Conservation (phyloP, 1,284 basidiomycete species). For the Irpex rosettiformis region DNA sequence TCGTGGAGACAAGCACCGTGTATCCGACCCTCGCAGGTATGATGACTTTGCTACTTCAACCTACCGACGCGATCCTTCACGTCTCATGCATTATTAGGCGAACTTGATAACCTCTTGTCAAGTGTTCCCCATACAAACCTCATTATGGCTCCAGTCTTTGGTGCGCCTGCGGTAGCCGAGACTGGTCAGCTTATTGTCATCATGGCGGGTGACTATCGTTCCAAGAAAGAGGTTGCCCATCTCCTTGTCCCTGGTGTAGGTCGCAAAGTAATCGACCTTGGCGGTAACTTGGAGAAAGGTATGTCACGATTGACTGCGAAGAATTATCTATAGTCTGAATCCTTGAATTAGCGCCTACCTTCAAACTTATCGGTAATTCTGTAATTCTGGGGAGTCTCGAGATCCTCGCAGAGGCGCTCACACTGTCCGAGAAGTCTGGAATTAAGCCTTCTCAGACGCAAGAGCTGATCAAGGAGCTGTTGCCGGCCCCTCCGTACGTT, state of each 20-base stretch:
- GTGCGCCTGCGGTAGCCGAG: slow-evolving; percentile 66
- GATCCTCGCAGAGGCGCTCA: slow-evolving; percentile 78
- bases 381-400: slow-evolving; percentile 72
- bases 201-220: slow-evolving; percentile 81
- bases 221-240: slow-evolving; percentile 79
- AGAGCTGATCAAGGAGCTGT: slow-evolving; percentile 37
- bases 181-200: slow-evolving; percentile 70
- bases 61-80: not conserved
- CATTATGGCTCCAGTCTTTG: slow-evolving; percentile 81
- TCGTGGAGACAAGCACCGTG: slow-evolving; percentile 81
- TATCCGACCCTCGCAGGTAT: slow-evolving; percentile 71
- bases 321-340: not conserved
- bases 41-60: not conserved
- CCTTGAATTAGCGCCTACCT: slow-evolving; percentile 52
- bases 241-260: slow-evolving; percentile 78
- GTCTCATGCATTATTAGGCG: slow-evolving; percentile 35
- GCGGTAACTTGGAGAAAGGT: slow-evolving; percentile 79
- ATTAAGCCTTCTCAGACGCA: slow-evolving; percentile 50
- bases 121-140: slow-evolving; percentile 61
- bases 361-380: slow-evolving; percentile 80
- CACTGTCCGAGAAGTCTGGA: slow-evolving; percentile 82
- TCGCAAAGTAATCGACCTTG: slow-evolving; percentile 70
- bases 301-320: slow-evolving; percentile 2
- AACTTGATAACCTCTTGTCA: slow-evolving; percentile 71
- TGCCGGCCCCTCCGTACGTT: slow-evolving; percentile 56